Evolutionary conservation across 2,329 filamentous ascomycete species (phyloP), one percentile per base, ranked within the genome.

Genomic region (Colletotrichum tanaceti): DNA sequence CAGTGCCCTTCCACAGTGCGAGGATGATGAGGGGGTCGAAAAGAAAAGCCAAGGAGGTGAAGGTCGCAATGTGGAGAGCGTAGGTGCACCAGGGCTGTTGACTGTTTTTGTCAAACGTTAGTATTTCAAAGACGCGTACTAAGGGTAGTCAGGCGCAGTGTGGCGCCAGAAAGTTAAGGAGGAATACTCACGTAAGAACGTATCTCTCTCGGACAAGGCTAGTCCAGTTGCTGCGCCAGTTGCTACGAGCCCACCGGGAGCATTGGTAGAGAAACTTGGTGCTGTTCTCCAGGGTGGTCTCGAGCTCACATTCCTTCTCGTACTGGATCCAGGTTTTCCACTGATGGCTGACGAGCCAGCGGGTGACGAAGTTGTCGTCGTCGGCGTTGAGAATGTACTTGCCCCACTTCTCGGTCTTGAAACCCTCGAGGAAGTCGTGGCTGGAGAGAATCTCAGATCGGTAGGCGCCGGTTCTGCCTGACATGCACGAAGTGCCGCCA

Each of bases 311-410:
- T 77, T 97, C 93, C 55, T 87, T 89, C 78, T 97, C 91, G 81
- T 97, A 97, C 82, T 98, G 95, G 79, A 98, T 92, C 85, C 93
- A 95, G 24, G 94, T 98, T 82, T 97, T 93, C 93, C 93, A 97
- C 73, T 91, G 87, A 82, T 97, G 91, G 72, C 90, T 92, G 73
- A 98, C 94, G 75, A 98, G 87, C 95, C 95, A 98, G 66, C 95
- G 90, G 7, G 95, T 98, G 74, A 98, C 93, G 82, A 98, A 98
- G 82, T 98, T 98, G 85, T 98, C 95, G 79, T 98, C 95, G 79
- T 98, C 95, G 32, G 95, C 94, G 77, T 98, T 98, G 70, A 98
- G 86, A 75, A 94, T 94, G 81, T 91, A 97, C 74, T 91, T 90
- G 57, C 91, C 87, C 93, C 93, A 97, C 73, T 91, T 91, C 82